These are phyloP conservation scores for Tricholomella constricta DNA, from an alignment of 768 basidiomycete species.

Conservation along the genomic window DNA sequence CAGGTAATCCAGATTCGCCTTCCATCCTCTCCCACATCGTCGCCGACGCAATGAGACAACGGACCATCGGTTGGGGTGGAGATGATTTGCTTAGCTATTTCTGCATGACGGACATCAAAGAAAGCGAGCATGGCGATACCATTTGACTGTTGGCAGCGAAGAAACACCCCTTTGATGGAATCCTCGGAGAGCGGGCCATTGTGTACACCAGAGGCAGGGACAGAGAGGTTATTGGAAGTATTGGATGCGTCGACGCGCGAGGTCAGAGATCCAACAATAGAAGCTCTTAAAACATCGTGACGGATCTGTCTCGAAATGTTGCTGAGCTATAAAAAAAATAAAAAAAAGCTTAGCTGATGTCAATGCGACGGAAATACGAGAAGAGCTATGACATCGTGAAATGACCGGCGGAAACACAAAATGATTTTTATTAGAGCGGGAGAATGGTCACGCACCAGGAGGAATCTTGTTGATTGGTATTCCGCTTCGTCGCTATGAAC, in stretches of 20 bases:
- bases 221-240: constrained; percentile 1
- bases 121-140: constrained; percentile 63
- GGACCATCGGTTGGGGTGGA: constrained; percentile 28
- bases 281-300: constrained; percentile 27
- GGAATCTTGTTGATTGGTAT: constrained; percentile 34
- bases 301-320: constrained; percentile 36
- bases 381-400: neutral
- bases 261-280: constrained; percentile 27
- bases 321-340: constrained; percentile 27
- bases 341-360: neutral
- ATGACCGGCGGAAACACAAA: neutral
- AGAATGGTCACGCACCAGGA: constrained; percentile 31
- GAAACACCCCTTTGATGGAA: constrained; percentile 58
- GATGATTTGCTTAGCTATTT: constrained; percentile 45
- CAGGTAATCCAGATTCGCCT: constrained; percentile 37
- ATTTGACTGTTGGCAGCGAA: constrained; percentile 48
- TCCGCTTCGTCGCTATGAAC: constrained; percentile 28
- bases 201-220: neutral
- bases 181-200: constrained; percentile 15
- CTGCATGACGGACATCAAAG: constrained; percentile 58
- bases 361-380: neutral
- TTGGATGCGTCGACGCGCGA: constrained; percentile 4
- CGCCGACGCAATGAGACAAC: constrained; percentile 31
- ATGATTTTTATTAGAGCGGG: neutral
- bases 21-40: constrained; percentile 25